A percentile compares a stretch with the other conserved stretches of the same genome.
Evolutionary conservation across 2,329 filamentous ascomycete genomes (phyloP).

Genomic region (Cordyceps cicadae): DNA sequence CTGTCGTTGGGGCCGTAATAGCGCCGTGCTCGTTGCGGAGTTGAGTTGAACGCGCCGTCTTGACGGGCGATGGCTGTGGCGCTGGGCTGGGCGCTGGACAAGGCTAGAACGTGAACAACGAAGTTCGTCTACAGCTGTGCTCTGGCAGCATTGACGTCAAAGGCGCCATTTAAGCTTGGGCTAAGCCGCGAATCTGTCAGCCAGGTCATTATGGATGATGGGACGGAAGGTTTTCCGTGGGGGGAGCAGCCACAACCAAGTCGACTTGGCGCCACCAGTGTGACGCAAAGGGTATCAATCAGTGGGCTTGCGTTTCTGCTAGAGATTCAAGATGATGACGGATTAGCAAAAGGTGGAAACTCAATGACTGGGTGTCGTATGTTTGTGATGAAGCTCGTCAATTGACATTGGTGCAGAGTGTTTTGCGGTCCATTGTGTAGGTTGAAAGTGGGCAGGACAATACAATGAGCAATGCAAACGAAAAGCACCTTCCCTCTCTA

Average conservation of each 20-base stretch:
- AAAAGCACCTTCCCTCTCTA: not conserved
- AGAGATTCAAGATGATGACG: not conserved
- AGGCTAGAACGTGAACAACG: not conserved
- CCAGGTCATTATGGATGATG: not conserved
- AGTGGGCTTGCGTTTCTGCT: not conserved
- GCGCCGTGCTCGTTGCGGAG: slow-evolving; percentile 5
- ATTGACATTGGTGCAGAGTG: not conserved
- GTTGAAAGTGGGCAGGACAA: not conserved
- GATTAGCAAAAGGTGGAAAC: not conserved
- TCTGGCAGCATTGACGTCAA: slow-evolving; percentile 2
- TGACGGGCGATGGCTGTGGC: not conserved
- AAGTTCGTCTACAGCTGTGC: not conserved
- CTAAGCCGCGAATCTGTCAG: not conserved
- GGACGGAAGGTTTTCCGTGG: not conserved
- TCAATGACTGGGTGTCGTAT: not conserved
- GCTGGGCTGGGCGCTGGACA: not conserved
- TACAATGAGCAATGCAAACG: not conserved
- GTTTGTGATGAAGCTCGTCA: not conserved
- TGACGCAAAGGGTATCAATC: not conserved
- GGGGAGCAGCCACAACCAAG: not conserved
- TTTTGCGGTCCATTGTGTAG: not conserved
- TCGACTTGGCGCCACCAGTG: not conserved
- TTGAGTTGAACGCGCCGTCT: not conserved
- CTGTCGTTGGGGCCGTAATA: slow-evolving; percentile 10
- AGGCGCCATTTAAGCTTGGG: not conserved